These are phyloP conservation scores for Hypomyces perniciosus DNA, from an alignment of 2,329 filamentous ascomycete genomes.

Conservation along the genomic window DNA sequence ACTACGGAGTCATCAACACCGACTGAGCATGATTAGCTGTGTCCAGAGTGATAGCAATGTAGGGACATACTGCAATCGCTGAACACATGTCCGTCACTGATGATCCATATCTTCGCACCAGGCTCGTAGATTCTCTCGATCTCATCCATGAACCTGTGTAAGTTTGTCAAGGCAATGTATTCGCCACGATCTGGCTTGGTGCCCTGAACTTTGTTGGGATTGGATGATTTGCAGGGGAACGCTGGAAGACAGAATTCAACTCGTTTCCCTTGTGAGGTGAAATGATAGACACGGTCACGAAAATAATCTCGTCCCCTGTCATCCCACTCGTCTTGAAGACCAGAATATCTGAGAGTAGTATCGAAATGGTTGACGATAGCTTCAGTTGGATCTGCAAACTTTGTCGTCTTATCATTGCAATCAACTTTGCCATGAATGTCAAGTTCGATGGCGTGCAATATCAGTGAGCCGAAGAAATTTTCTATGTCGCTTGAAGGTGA, in stretches of 20 bases:
- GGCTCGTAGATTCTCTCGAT: constrained; percentile 27
- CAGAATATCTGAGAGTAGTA: constrained; percentile 18
- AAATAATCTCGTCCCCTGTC: constrained; percentile 18
- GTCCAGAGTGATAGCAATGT: no score
- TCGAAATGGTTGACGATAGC: constrained; percentile 20
- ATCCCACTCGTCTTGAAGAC: constrained; percentile 20
- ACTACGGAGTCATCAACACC: constrained; percentile 39
- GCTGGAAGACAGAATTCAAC: constrained; percentile 30
- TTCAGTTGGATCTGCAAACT: neutral
- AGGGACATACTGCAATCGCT: constrained; percentile 32
- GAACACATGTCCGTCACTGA: constrained; percentile 37
- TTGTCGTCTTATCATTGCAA: no score
- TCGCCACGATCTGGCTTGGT: constrained; percentile 30
- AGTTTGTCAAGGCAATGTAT: constrained; percentile 25
- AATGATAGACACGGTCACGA: constrained; percentile 17
- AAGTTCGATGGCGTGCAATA: no score
- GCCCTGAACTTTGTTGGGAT: constrained; percentile 27
- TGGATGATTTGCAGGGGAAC: constrained; percentile 36
- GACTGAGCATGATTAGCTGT: constrained; percentile 18
- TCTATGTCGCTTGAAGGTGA: no score
- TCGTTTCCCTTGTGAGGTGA: constrained; percentile 16
- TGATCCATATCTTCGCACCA: constrained; percentile 30
- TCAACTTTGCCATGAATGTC: no score
- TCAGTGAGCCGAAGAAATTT: no score
- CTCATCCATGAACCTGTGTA: constrained; percentile 24